These are phyloP conservation scores for Metarhizium brunneum DNA, from an alignment of 2,329 filamentous ascomycete species.

Conservation along the genomic window DNA sequence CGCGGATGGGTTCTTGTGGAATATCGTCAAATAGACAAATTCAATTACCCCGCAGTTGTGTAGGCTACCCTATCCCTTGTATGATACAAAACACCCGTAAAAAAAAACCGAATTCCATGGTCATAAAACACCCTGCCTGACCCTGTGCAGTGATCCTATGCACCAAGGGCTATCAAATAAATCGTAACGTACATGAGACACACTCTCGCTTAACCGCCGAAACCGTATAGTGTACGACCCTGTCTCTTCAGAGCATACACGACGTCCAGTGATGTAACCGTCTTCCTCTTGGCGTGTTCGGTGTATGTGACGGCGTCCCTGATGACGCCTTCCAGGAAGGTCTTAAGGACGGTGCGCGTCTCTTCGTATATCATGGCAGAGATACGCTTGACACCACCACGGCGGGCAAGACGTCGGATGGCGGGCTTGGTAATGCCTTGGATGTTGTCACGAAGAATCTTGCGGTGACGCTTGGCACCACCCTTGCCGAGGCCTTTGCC, in stretches of 20 bases:
- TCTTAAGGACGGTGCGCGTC: slow-evolving; percentile 68
- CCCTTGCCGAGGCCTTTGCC: slow-evolving; percentile 98
- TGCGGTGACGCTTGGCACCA: slow-evolving; percentile 96
- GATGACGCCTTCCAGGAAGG: slow-evolving; percentile 68
- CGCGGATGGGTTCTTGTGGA: too few species aligned
- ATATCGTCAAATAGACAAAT: slow-evolving; percentile 14
- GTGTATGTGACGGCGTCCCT: slow-evolving; percentile 71
- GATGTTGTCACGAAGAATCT: slow-evolving; percentile 99
- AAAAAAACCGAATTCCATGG: slow-evolving; percentile 31
- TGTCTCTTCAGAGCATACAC: slow-evolving; percentile 61
- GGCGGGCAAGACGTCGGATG: slow-evolving; percentile 94
- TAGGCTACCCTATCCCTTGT: slow-evolving; percentile 28
- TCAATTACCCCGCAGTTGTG: slow-evolving; percentile 23
- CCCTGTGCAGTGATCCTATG: slow-evolving; percentile 7
- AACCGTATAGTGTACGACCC: slow-evolving; percentile 74
- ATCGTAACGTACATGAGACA: slow-evolving; percentile 26
- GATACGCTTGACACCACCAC: slow-evolving; percentile 99
- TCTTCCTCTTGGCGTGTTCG: slow-evolving; percentile 75
- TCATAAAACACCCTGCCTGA: slow-evolving; percentile 30
- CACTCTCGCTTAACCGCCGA: slow-evolving; percentile 58
- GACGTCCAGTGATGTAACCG: slow-evolving; percentile 60
- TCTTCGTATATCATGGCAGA: slow-evolving; percentile 86
- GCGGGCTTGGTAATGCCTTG: slow-evolving; percentile 98
- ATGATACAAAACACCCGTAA: slow-evolving; percentile 32
- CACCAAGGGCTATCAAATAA: slow-evolving; percentile 10